Conservation (phyloP, 2,329 filamentous ascomycete genomes). For the Chalara sp. region DNA sequence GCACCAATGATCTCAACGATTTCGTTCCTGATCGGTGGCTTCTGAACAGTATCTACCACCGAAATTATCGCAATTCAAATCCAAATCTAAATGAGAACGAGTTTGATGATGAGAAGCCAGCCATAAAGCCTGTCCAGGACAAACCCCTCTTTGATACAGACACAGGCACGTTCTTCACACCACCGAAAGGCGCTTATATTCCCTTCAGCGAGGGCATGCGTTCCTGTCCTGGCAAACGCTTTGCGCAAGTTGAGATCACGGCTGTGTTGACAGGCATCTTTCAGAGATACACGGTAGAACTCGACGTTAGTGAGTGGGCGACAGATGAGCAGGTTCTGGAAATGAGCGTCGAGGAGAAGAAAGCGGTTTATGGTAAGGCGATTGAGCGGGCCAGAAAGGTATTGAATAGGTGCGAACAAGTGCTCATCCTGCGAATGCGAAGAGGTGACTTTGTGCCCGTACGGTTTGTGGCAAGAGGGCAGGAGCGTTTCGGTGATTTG, state of each 20-base stretch:
- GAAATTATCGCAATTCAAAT: not conserved
- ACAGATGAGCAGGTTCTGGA: conserved; percentile 18
- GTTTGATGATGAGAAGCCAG: no score
- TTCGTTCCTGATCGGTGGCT: conserved; percentile 55
- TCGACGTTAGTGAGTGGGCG: conserved; percentile 23
- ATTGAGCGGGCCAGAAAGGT: conserved; percentile 37
- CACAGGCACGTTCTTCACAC: conserved; percentile 19
- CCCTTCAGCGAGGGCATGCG: conserved; percentile 29
- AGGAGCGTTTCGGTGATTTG: conserved; percentile 52
- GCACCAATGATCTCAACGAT: conserved; percentile 25
- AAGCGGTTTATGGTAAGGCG: conserved; percentile 18
- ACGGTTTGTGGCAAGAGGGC: conserved; percentile 60
- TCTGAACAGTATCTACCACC: conserved; percentile 48
- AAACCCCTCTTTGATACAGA: conserved; percentile 5
- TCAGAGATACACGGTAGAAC: conserved; percentile 20
- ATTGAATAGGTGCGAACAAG: conserved; percentile 41
- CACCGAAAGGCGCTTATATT: conserved; percentile 23
- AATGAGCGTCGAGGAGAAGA: conserved; percentile 17
- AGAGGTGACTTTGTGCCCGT: conserved; percentile 49
- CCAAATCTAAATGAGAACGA: no score
- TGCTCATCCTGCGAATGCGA: conserved; percentile 67
- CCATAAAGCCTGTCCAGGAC: conserved; percentile 1
- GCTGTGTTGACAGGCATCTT: conserved; percentile 24
- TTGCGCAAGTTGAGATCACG: conserved; percentile 30
- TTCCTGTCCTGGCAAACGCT: conserved; percentile 31